Conservation (phyloP, 306 rosid species). For the Quercus dentata region DNA sequence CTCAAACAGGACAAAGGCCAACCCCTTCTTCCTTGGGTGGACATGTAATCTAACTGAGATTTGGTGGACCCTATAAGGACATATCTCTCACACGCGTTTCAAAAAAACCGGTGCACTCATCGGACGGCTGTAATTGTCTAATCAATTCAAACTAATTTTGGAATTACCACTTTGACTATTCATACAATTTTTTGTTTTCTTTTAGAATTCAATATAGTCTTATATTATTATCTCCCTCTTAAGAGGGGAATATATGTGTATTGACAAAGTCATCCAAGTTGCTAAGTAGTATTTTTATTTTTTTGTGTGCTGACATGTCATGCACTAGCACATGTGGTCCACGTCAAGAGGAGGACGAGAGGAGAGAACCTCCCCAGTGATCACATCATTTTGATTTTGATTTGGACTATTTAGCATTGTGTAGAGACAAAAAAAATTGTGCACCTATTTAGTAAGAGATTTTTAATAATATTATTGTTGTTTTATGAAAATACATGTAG, state of each 20-base stretch:
- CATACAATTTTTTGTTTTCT: too few species aligned
- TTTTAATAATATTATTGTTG: too few species aligned
- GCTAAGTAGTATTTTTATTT: neutral
- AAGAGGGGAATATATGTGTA: neutral
- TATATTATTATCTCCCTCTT: too few species aligned
- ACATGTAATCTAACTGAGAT: conserved; percentile 13
- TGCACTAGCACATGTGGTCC: conserved; percentile 34
- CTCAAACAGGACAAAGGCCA: neutral
- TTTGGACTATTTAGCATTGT: too few species aligned
- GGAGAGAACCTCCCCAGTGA: conserved; percentile 10
- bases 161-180: conserved; percentile 1
- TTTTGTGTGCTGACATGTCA: conserved; percentile 10
- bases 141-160: neutral
- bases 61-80: conserved; percentile 16
- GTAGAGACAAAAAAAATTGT: too few species aligned
- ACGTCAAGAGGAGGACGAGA: conserved; percentile 4
- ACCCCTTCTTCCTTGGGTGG: neutral
- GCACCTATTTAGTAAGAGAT: too few species aligned
- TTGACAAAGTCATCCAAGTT: conserved; percentile 11
- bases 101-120: neutral
- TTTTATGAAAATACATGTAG: too few species aligned
- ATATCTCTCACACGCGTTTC: neutral
- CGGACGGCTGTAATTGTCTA: conserved; percentile 12
- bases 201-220: too few species aligned
- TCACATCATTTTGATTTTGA: conserved; percentile 8